These are phyloP conservation scores for Phytophthora crassamura DNA, from an alignment of 352 stramenopile species.

Conservation along the genomic window DNA sequence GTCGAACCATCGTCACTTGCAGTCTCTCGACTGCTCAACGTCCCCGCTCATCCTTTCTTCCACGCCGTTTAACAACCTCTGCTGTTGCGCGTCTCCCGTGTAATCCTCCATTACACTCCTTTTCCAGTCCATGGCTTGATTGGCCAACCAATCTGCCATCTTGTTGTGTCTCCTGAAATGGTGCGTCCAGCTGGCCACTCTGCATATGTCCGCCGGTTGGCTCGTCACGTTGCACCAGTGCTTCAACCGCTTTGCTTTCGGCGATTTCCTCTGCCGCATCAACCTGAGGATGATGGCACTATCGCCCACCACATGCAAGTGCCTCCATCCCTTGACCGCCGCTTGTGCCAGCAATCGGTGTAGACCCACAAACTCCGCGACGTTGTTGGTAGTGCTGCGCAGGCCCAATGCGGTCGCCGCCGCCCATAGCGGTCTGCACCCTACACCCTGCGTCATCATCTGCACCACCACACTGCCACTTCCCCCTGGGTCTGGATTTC, in stretches of 20 bases:
- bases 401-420: background rate
- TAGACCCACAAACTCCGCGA: slow-evolving; percentile 7
- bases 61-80: too few relatives aligned
- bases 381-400: background rate
- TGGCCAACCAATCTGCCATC: slow-evolving; percentile 1
- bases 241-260: background rate
- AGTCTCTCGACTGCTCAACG: too few relatives aligned
- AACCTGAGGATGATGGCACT: slow-evolving; percentile 4
- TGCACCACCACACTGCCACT: too few relatives aligned
- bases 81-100: too few relatives aligned
- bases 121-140: slow-evolving; percentile 8
- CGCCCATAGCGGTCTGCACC: background rate
- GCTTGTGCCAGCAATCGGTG: background rate
- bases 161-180: slow-evolving; percentile 9
- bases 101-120: too few relatives aligned
- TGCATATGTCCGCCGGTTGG: background rate
- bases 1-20: too few relatives aligned
- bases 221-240: background rate
- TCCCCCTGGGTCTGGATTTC: too few relatives aligned
- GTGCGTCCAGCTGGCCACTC: slow-evolving; percentile 1
- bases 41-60: too few relatives aligned
- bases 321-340: background rate
- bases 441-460: too few relatives aligned
- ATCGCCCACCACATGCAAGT: slow-evolving; percentile 1
- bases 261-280: background rate